Percentiles rank a stretch among this genome's conserved stretches.
These are phyloP conservation scores for Polytrichum commune DNA, from an alignment of 225 moss, liverwort and hornwort genomes.

Conservation along the genomic window DNA sequence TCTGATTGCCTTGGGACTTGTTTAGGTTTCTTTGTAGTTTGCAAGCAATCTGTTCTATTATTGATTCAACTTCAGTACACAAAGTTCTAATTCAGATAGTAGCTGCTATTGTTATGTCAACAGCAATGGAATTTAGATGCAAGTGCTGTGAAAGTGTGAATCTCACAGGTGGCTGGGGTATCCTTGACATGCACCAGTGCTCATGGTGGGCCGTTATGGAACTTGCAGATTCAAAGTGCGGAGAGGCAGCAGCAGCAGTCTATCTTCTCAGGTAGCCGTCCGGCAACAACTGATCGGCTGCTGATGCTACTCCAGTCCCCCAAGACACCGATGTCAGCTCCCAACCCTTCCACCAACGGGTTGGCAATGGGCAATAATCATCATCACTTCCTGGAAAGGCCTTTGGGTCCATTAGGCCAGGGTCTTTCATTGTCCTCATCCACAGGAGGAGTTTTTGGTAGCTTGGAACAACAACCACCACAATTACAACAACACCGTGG, in stretches of 20 bases:
- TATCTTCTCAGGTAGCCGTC: conserved; percentile 50
- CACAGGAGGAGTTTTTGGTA: conserved; percentile 56
- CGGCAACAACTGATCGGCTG: conserved; percentile 61
- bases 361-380: conserved; percentile 49
- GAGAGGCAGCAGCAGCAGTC: conserved; percentile 58
- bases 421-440: conserved; percentile 82
- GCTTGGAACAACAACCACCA: conserved; percentile 37
- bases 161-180: not conserved
- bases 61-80: no score
- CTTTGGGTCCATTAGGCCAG: conserved; percentile 68
- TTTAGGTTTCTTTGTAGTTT: no score
- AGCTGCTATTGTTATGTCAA: not conserved
- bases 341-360: conserved; percentile 24
- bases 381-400: conserved; percentile 66
- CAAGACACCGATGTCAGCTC: conserved; percentile 59
- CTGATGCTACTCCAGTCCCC: conserved; percentile 78
- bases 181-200: not conserved
- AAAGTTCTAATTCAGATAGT: not conserved
- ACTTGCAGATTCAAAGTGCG: conserved; percentile 42
- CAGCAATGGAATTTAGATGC: not conserved
- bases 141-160: not conserved
- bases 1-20: no score
- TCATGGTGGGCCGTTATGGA: no score
- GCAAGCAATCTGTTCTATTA: no score
- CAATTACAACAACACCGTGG: not conserved